Evolutionary conservation across 179 eudicot genomes (phyloP).

Genomic region (Nepenthes alata): DNA sequence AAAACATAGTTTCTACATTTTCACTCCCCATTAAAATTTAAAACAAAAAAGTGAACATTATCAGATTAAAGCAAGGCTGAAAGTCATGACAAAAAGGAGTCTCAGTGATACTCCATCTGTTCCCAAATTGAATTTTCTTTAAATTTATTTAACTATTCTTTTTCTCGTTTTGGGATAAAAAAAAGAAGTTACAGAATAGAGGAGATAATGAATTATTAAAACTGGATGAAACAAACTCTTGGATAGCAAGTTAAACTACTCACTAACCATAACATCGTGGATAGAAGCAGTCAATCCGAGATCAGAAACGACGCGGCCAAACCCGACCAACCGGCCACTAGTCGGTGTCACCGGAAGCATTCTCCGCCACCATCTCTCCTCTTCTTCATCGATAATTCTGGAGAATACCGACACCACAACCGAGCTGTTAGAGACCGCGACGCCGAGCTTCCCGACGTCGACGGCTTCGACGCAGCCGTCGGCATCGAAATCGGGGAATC

Average conservation of each 20-base stretch:
- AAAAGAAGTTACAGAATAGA: too few relatives aligned
- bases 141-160: too few relatives aligned
- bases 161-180: too few relatives aligned
- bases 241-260: too few relatives aligned
- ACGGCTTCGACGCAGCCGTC: slow-evolving; percentile 21
- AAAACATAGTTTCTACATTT: too few relatives aligned
- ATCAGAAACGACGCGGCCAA: slow-evolving; percentile 78
- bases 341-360: slow-evolving; percentile 33
- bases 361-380: slow-evolving; percentile 20
- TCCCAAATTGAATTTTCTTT: too few relatives aligned
- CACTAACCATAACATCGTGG: slow-evolving; percentile 77
- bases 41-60: too few relatives aligned
- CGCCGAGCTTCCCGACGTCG: slow-evolving; percentile 44
- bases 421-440: slow-evolving; percentile 54
- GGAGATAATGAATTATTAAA: not conserved
- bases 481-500: slow-evolving; percentile 28
- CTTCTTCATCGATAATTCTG: slow-evolving; percentile 1
- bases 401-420: slow-evolving; percentile 64
- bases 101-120: too few relatives aligned
- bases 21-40: too few relatives aligned
- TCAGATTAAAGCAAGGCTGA: too few relatives aligned
- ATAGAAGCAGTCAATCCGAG: slow-evolving; percentile 67
- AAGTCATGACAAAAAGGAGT: too few relatives aligned
- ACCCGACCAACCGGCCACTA: slow-evolving; percentile 62
- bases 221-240: not conserved